Conservation (phyloP, 208 protist species). For the Leishmania turanica region DNA sequence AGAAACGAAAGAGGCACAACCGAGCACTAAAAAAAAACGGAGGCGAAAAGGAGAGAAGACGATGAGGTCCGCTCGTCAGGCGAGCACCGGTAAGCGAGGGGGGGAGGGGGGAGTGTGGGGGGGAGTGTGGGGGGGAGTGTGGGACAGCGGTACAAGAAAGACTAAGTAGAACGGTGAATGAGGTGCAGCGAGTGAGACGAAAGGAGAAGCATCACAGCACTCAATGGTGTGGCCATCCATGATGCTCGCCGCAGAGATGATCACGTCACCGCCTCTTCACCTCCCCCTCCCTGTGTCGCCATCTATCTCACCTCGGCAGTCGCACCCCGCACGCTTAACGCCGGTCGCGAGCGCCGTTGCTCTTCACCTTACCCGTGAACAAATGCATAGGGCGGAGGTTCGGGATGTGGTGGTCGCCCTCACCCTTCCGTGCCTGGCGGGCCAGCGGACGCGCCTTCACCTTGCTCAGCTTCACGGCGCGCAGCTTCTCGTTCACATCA, state of each 20-base stretch:
- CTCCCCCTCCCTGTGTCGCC: neutral
- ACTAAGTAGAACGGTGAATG: neutral
- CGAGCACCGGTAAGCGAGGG: neutral
- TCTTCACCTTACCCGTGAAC: constrained; percentile 98
- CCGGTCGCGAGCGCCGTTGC: constrained; percentile 82
- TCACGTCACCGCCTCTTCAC: neutral
- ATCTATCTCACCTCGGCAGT: neutral
- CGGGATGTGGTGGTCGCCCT: constrained; percentile 95
- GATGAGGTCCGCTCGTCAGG: neutral
- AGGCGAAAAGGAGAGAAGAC: neutral
- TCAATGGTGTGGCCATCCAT: neutral
- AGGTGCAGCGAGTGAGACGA: neutral
- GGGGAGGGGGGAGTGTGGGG: too few species aligned
- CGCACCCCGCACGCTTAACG: constrained; percentile 46
- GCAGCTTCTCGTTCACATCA: constrained; percentile 90
- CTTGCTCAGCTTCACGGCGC: constrained; percentile 89
- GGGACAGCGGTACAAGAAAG: neutral
- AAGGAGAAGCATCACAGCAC: neutral
- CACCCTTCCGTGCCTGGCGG: constrained; percentile 86
- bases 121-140: too few species aligned
- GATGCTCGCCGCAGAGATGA: neutral
- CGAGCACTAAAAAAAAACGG: too few species aligned
- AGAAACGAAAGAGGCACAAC: neutral
- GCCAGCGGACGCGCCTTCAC: constrained; percentile 73
- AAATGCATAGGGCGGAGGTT: constrained; percentile 98